Percentiles rank a stretch among this genome's conserved stretches.
These are phyloP conservation scores for Hapsidospora chrysogenum DNA, from an alignment of 495 filamentous ascomycete genomes.

Conservation along the genomic window DNA sequence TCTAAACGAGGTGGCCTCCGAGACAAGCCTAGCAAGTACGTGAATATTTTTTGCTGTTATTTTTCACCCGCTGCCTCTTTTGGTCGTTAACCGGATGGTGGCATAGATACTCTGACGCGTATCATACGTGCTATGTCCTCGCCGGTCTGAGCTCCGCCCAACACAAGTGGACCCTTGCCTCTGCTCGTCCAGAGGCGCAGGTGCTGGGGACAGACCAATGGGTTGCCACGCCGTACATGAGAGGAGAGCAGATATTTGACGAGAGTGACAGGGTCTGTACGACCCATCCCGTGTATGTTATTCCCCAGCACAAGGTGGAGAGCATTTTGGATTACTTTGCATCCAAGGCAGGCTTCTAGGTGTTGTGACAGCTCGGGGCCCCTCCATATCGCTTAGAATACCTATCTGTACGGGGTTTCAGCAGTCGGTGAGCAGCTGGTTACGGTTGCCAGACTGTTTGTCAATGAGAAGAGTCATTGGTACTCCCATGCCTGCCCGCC, in stretches of 20 bases:
- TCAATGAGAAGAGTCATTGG: no score
- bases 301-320: constrained; percentile 54
- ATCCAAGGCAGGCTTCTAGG: constrained; percentile 33
- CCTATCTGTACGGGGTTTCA: no score
- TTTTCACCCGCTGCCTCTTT: not conserved
- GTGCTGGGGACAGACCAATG: constrained; percentile 26
- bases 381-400: no score
- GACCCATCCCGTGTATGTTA: constrained; percentile 73
- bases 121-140: constrained; percentile 84
- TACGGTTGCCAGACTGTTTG: no score
- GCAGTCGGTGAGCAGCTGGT: no score
- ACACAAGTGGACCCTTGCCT: constrained; percentile 49
- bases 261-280: constrained; percentile 34
- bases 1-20: constrained; percentile 58
- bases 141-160: constrained; percentile 72
- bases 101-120: constrained; percentile 61
- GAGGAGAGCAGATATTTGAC: constrained; percentile 30
- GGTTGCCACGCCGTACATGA: constrained; percentile 34
- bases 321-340: constrained; percentile 47
- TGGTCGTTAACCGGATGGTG: no score
- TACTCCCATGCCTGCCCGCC: no score
- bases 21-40: constrained; percentile 86
- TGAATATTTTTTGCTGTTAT: constrained; percentile 5
- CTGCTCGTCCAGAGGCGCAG: constrained; percentile 15
- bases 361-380: no score